Evolutionary conservation across 345 rosid species (phyloP), one percentile per base, ranked within the genome.

Genomic region (Balakata baccata): DNA sequence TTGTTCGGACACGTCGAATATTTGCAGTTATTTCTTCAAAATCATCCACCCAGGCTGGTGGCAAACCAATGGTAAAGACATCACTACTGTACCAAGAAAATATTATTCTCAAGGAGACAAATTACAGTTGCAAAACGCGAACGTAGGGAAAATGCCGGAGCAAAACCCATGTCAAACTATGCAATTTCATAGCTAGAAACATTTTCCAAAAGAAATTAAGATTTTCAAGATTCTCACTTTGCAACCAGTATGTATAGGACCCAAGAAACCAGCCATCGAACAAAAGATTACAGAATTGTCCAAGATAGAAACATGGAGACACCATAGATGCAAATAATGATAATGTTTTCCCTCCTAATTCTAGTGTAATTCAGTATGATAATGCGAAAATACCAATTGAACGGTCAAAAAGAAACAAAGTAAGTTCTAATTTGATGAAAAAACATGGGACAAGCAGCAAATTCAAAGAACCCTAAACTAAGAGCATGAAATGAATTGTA

Each of bases 31-130:
- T 87, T 78, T 91, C 98, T 85, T 92, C 97, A 17, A 94, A 88
- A 18, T 90, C 88, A 85, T 91, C 96, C 70, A 95, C 97, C 99
- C 97, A 92, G 75, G 88, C 90, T 41, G 98, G 99, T 22, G 96
- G 98, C 74, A 95, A 78, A 67, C 97, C 94, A 61, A 90, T 87
- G 38, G 96, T 84, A 74, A 82, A 57, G 54, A 87, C 88, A 81
- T 90, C 97, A 68, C 82, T 91, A 81, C 93, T 87, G 90, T 87
- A 82, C 70, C 77, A 85, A 49, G 65, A 58, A 72, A 71, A 69
- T 45, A 54, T 38, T 61, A 45, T 50, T 58, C 5, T 18, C 49
- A 62, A 37, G 10, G 37, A 62, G 47, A 63, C n/a, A 29, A 43
- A 14, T 13, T 61, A 3, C 10, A 34, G 66, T 62, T 34, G 37